phyloP scores from a whole-genome alignment of 78 protist species.

The Dictyostelium firmibasis region DNA sequence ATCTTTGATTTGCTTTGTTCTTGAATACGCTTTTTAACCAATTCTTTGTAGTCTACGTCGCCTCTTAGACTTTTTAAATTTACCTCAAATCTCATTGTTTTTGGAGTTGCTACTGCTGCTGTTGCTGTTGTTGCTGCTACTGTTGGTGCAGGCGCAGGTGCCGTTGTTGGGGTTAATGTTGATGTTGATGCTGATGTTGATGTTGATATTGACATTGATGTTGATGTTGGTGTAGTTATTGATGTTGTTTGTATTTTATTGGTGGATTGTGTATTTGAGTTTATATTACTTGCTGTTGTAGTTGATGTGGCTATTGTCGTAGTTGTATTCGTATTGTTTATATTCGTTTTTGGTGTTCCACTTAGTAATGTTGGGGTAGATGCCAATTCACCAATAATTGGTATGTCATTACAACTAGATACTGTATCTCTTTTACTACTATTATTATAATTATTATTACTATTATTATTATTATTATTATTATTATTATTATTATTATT shows the following conservation, averaged over 20 bases:
- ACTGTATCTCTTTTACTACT: neutral
- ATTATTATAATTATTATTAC: too few species aligned
- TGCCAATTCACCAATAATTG: neutral
- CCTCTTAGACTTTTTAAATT: neutral
- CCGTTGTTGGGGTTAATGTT: neutral
- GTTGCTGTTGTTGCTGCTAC: neutral
- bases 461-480: too few species aligned
- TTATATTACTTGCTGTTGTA: too few species aligned
- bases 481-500: too few species aligned
- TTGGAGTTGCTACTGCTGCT: neutral
- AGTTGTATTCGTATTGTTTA: neutral
- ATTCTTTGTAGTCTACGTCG: neutral
- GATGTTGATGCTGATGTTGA: neutral
- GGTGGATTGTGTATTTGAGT: too few species aligned
- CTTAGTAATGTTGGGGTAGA: neutral
- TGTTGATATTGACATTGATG: neutral
- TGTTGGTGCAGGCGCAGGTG: neutral
- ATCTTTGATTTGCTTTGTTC: neutral
- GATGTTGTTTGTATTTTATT: neutral
- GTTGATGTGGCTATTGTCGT: neutral
- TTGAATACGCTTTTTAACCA: neutral
- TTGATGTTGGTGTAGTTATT: neutral
- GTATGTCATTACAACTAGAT: neutral
- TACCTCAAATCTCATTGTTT: conserved; percentile 44
- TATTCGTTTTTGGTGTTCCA: neutral